Evolutionary conservation across 352 stramenopile species (phyloP).

Genomic region (Aphanomyces cochlioides): DNA sequence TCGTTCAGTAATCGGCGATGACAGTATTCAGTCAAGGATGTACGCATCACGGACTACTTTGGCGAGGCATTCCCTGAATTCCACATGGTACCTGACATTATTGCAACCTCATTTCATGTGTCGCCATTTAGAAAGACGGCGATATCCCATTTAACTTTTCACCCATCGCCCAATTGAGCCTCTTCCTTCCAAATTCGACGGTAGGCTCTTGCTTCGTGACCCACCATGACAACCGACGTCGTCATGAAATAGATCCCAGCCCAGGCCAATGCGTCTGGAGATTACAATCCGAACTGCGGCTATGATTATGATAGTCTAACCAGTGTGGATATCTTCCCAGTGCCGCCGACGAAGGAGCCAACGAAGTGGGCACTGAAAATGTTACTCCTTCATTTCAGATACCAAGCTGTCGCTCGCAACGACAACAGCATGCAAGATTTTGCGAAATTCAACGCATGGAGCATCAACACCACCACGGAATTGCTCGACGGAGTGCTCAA

Average conservation of each 20-base stretch:
- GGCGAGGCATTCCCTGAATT: constrained; percentile 14
- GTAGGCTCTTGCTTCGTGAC: background rate
- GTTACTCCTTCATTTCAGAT: background rate
- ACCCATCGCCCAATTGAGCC: background rate
- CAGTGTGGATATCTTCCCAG: background rate
- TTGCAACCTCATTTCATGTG: background rate
- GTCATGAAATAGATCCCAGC: background rate
- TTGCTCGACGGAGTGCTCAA: background rate
- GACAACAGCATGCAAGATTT: constrained; percentile 16
- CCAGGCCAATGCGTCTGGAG: background rate
- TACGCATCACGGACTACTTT: constrained; percentile 18
- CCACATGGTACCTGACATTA: background rate
- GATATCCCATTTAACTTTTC: constrained; percentile 2
- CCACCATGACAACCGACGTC: constrained; percentile 3
- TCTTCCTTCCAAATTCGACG: constrained; percentile 11
- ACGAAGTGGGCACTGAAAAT: constrained; percentile 11
- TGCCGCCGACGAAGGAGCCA: constrained; percentile 17
- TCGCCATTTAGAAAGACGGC: constrained; percentile 7
- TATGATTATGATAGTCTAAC: background rate
- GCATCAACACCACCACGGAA: background rate
- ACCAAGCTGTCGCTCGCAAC: constrained; percentile 13
- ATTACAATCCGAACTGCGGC: background rate
- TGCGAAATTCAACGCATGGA: constrained; percentile 9
- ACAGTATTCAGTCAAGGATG: constrained; percentile 24
- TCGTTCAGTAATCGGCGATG: background rate